Conservation (phyloP, 2,329 filamentous ascomycete genomes). For the Nemania abortiva region DNA sequence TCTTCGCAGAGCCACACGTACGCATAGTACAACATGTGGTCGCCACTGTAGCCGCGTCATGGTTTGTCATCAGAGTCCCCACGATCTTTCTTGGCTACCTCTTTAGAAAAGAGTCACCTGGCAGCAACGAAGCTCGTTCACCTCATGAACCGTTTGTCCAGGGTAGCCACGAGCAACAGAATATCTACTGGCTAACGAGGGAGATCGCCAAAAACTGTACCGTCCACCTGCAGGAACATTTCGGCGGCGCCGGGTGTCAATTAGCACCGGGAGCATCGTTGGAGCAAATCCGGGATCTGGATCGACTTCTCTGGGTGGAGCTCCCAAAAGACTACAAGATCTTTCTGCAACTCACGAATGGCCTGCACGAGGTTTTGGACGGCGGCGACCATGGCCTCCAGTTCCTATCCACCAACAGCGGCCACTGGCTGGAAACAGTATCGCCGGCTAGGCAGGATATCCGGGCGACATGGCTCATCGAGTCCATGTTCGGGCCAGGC, state of each 20-base stretch:
- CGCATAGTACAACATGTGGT: no score
- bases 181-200: constrained; percentile 8
- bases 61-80: constrained; percentile 11
- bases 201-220: constrained; percentile 16
- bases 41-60: background rate
- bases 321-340: constrained; percentile 17
- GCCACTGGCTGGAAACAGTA: background rate
- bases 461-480: constrained; percentile 4
- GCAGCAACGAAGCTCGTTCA: background rate
- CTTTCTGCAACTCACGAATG: constrained; percentile 20
- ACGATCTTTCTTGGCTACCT: background rate
- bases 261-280: background rate
- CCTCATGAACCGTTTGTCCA: background rate
- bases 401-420: constrained; percentile 5
- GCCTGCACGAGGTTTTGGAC: constrained; percentile 4
- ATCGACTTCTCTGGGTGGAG: background rate
- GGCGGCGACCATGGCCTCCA: constrained; percentile 1
- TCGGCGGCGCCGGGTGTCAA: background rate
- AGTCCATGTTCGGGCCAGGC: constrained; percentile 11
- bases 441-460: background rate
- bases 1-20: constrained; percentile 16
- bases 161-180: constrained; percentile 1
- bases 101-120: no score
- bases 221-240: background rate
- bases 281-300: background rate